These are phyloP conservation scores for Pyrenophora tritici-repentis DNA, from an alignment of 2,329 filamentous ascomycete species.

Conservation along the genomic window DNA sequence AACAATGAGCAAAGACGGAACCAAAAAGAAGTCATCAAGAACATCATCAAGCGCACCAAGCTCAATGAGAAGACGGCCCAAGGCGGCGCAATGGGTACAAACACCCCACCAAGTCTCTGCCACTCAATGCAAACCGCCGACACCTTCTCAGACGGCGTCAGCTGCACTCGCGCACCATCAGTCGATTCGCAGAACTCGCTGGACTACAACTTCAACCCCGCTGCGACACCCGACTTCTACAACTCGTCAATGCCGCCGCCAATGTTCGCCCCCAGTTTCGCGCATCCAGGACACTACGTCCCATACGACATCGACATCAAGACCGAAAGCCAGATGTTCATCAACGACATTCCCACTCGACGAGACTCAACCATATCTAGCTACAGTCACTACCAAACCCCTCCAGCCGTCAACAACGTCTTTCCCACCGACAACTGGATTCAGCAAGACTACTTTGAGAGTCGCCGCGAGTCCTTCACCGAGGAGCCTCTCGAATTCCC, in stretches of 20 bases:
- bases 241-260: slow-evolving; percentile 63
- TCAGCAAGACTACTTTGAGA: slow-evolving; percentile 69
- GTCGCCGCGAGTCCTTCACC: slow-evolving; percentile 66
- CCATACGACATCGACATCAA: slow-evolving; percentile 96
- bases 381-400: slow-evolving; percentile 87
- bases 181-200: slow-evolving; percentile 78
- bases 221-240: slow-evolving; percentile 61
- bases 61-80: slow-evolving; percentile 79
- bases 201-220: slow-evolving; percentile 69
- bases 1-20: slow-evolving; percentile 83
- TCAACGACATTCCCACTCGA: slow-evolving; percentile 85
- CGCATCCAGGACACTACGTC: slow-evolving; percentile 65
- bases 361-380: slow-evolving; percentile 88
- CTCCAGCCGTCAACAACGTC: slow-evolving; percentile 70
- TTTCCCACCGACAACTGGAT: slow-evolving; percentile 74
- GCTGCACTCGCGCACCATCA: slow-evolving; percentile 72
- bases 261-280: slow-evolving; percentile 50
- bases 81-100: slow-evolving; percentile 53
- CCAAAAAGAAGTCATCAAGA: slow-evolving; percentile 96
- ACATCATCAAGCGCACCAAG: slow-evolving; percentile 97
- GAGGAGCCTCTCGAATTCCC: slow-evolving; percentile 68
- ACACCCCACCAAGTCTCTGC: slow-evolving; percentile 77
- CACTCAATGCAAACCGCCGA: slow-evolving; percentile 83
- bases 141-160: slow-evolving; percentile 74
- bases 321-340: slow-evolving; percentile 91